Conservation (phyloP, 208 protist genomes). For the Tritrichomonas foetus region DNA sequence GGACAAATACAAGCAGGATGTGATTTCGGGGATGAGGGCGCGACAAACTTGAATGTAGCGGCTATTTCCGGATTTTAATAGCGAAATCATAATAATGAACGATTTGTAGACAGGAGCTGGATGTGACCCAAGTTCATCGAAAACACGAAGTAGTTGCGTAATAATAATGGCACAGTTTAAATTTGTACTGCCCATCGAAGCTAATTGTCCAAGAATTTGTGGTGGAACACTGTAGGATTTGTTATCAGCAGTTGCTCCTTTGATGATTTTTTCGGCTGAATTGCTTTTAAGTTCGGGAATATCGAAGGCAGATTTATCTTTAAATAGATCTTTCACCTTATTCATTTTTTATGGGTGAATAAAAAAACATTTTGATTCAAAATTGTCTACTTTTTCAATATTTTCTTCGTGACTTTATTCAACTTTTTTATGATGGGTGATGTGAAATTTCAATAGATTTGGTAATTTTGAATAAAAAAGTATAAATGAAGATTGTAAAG, state of each 20-base stretch:
- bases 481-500: too few species aligned
- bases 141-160: not conserved
- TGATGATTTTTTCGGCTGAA: not conserved
- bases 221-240: not conserved
- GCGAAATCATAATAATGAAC: not conserved
- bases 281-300: not conserved
- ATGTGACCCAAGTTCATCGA: not conserved
- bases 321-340: too few species aligned
- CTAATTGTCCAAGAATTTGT: not conserved
- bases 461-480: too few species aligned
- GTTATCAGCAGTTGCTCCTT: not conserved
- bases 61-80: not conserved
- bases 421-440: too few species aligned
- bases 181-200: not conserved
- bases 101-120: not conserved
- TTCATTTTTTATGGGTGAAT: too few species aligned
- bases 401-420: too few species aligned
- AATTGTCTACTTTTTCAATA: too few species aligned
- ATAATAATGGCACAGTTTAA: not conserved
- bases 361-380: too few species aligned
- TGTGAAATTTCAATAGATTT: too few species aligned
- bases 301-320: not conserved
- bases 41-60: not conserved
- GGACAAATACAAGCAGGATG: not conserved
- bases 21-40: not conserved